phyloP scores from a whole-genome alignment of 495 filamentous ascomycete genomes.

The Hapsidospora chrysogenum region DNA sequence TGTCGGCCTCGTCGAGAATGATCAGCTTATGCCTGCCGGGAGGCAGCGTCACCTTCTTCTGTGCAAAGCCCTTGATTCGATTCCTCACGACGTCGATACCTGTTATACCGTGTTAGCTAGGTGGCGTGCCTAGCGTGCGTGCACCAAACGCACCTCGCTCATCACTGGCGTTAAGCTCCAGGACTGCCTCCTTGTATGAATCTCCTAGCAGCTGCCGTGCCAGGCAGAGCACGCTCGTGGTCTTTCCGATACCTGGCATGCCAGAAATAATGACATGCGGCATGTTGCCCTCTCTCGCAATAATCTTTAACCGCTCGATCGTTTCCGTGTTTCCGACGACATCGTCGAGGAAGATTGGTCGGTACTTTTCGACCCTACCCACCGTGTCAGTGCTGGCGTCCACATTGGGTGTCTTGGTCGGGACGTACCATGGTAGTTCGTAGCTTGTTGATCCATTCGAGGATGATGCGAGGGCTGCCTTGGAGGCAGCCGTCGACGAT shows the following conservation, averaged over 20 bases:
- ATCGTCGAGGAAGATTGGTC: conserved; percentile 85
- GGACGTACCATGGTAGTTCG: conserved; percentile 75
- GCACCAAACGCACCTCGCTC: conserved; percentile 48
- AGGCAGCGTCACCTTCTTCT: conserved; percentile 97
- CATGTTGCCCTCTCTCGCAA: conserved; percentile 98
- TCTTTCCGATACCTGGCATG: conserved; percentile 99
- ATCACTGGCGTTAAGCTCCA: conserved; percentile 92
- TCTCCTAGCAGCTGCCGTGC: conserved; percentile 84
- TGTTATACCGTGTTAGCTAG: conserved; percentile 11
- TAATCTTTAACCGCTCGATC: conserved; percentile 94
- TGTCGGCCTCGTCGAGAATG: conserved; percentile 95
- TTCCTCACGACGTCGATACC: conserved; percentile 98
- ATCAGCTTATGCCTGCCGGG: conserved; percentile 85
- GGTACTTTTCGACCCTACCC: conserved; percentile 93
- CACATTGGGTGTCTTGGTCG: conserved; percentile 1
- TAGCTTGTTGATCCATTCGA: conserved; percentile 48
- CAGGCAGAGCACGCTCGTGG: conserved; percentile 85
- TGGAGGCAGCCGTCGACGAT: conserved; percentile 59
- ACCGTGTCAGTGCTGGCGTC: conserved; percentile 2
- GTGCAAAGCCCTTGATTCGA: conserved; percentile 94
- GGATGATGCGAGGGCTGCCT: conserved; percentile 47
- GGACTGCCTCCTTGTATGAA: conserved; percentile 91
- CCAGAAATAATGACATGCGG: conserved; percentile 98
- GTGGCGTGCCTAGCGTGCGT: not conserved
- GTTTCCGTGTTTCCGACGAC: conserved; percentile 97